These are phyloP conservation scores for Blattamonas nauphoetae DNA, from an alignment of 78 protist genomes.

Conservation along the genomic window DNA sequence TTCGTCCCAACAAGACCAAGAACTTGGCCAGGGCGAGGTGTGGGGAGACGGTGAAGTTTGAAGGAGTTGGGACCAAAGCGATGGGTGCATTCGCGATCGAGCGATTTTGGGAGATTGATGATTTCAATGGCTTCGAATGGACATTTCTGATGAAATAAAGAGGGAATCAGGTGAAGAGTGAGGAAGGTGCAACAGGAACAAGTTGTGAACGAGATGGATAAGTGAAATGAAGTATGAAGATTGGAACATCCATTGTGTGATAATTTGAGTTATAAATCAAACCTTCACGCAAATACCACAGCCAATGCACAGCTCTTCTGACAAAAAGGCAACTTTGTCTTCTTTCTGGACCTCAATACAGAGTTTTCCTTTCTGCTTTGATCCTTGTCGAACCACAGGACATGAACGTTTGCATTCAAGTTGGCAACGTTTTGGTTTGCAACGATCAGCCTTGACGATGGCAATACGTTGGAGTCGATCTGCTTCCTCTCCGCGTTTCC, in stretches of 20 bases:
- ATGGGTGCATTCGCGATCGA: conserved; percentile 79
- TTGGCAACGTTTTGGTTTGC: conserved; percentile 93
- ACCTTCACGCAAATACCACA: conserved; percentile 94
- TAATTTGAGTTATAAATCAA: no score
- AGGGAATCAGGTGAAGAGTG: no score
- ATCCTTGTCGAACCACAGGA: conserved; percentile 78
- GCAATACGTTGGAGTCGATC: conserved; percentile 87
- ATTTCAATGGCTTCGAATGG: conserved; percentile 97
- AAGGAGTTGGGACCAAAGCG: conserved; percentile 95
- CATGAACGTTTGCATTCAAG: conserved; percentile 93
- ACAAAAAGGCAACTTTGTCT: conserved; percentile 68
- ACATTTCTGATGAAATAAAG: conserved; percentile 79
- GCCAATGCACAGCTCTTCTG: conserved; percentile 96
- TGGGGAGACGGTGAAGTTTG: conserved; percentile 96
- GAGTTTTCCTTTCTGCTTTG: conserved; percentile 65
- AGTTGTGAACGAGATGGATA: no score
- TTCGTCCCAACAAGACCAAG: conserved; percentile 97
- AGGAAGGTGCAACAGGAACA: no score
- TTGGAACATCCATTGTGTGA: no score
- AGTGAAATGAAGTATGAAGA: no score
- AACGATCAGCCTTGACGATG: conserved; percentile 81
- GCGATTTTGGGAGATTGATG: conserved; percentile 90
- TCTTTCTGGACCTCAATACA: conserved; percentile 89
- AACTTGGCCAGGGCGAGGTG: conserved; percentile 96
- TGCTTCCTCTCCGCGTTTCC: not conserved